Evolutionary conservation across 257 asterid genomes (phyloP), one percentile per base, ranked within the genome.

Genomic region (Nicotiana tabacum): DNA sequence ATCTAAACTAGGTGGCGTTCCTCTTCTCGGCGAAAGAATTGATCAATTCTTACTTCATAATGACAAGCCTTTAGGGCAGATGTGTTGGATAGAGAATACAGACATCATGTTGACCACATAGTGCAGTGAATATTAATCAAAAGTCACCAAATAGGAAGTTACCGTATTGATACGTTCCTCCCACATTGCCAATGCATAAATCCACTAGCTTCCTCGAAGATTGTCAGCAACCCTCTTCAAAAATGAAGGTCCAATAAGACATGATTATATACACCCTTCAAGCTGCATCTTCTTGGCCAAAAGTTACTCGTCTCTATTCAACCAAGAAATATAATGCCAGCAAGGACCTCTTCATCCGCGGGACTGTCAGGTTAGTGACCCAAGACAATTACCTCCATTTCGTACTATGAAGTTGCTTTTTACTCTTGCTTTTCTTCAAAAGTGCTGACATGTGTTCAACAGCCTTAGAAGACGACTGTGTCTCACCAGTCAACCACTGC

Each of bases 401-500:
- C 78, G 95, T 70, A 82, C 89, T 78, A 56, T 85, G 83, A 78
- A 83, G 68, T 66, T 85, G 86, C 51, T 76, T 83, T 72, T 88
- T 88, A 87, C 88, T 94, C 88, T 85, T 89, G 84, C 90, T 90
- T 84, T 89, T 93, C 92, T 88, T 93, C 82, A 95, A 82, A 87
- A 95, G 87, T 58, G 95, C 69, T 60, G 95, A 92, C 95, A 92
- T 86, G 82, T 86, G 83, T 53, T 91, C 97, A 72, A 91, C 84
- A 33, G 90, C 85, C 61, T 66, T 77, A 2, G 85, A 86, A 12
- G 95, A 88, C 27, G 97, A 88, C 64, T 91, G 93, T 87, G 89
- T 87, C 65, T 92, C 97, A 16, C 98, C 97, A n/a, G 92, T 91
- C 90, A 95, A 87, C 97, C 98, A 92, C 83, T 84, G 91, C 83